These are phyloP conservation scores for Paramecium caudatum DNA, from an alignment of 73 alveolate species.

Conservation along the genomic window DNA sequence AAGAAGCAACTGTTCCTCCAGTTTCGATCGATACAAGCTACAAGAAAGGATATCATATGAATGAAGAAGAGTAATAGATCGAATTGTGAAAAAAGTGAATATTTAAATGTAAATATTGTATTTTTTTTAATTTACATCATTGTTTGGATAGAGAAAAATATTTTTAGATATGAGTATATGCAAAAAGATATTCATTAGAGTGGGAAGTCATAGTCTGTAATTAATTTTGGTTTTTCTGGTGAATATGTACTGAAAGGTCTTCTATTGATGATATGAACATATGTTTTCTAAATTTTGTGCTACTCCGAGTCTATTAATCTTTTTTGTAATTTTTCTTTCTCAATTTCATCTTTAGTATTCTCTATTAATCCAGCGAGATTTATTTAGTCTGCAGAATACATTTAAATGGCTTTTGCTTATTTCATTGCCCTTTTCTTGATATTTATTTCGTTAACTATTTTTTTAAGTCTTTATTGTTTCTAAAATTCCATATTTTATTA, in stretches of 20 bases:
- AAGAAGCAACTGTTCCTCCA: neutral
- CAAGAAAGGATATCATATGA: neutral
- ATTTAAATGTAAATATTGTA: neutral
- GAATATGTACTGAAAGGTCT: no score
- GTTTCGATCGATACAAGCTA: slow-evolving; percentile 12
- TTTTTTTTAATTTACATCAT: neutral
- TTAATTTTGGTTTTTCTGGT: neutral
- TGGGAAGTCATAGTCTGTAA: neutral
- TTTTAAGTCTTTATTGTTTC: neutral
- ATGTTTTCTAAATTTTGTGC: no score
- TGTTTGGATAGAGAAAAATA: no score
- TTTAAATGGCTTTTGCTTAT: no score
- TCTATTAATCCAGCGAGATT: no score
- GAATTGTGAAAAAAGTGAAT: slow-evolving; percentile 2
- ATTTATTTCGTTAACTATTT: neutral
- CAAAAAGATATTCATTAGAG: slow-evolving; percentile 12
- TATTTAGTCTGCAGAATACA: no score
- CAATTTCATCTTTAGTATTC: no score
- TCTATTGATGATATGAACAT: no score
- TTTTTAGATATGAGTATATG: no score
- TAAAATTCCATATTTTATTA: no score
- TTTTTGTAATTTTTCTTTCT: no score
- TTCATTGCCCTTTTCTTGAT: neutral
- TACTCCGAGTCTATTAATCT: no score
- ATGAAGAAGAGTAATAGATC: slow-evolving; percentile 21